These are phyloP conservation scores for Pythium aquatile DNA, from an alignment of 352 stramenopile species.

Conservation along the genomic window DNA sequence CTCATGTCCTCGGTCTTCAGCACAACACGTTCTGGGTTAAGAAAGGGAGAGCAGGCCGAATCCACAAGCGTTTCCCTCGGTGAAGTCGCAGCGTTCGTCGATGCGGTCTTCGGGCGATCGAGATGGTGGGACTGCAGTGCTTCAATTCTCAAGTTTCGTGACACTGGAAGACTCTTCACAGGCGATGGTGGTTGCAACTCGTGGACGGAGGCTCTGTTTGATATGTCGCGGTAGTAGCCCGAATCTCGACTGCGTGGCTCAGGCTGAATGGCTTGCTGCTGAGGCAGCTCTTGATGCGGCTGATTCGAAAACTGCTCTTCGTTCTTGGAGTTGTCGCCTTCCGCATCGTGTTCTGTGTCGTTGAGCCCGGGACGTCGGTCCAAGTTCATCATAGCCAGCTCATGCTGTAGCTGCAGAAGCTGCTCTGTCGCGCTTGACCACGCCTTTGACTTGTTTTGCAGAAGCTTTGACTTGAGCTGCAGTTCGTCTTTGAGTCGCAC, in stretches of 20 bases:
- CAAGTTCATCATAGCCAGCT: conserved; percentile 80
- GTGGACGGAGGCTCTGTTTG: neutral
- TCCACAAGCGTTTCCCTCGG: conserved; percentile 16
- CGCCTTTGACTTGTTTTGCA: conserved; percentile 81
- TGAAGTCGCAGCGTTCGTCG: neutral
- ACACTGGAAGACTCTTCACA: neutral
- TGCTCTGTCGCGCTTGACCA: conserved; percentile 80
- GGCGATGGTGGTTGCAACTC: neutral
- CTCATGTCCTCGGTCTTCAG: neutral
- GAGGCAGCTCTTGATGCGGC: neutral
- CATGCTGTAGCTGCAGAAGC: conserved; percentile 75
- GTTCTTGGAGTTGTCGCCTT: neutral
- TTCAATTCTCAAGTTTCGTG: neutral
- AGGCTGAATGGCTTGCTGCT: neutral
- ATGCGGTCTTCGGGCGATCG: neutral
- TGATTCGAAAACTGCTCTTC: neutral
- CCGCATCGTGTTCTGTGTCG: neutral
- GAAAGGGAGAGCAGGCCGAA: conserved; percentile 32
- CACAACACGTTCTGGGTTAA: neutral
- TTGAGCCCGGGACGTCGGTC: conserved; percentile 28
- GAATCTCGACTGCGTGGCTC: neutral
- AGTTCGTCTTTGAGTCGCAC: conserved; percentile 68
- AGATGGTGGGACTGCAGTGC: neutral
- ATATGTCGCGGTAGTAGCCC: neutral
- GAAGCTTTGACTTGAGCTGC: conserved; percentile 76